Conservation (phyloP, 2,329 filamentous ascomycete genomes). For the Fusarium siculi region DNA sequence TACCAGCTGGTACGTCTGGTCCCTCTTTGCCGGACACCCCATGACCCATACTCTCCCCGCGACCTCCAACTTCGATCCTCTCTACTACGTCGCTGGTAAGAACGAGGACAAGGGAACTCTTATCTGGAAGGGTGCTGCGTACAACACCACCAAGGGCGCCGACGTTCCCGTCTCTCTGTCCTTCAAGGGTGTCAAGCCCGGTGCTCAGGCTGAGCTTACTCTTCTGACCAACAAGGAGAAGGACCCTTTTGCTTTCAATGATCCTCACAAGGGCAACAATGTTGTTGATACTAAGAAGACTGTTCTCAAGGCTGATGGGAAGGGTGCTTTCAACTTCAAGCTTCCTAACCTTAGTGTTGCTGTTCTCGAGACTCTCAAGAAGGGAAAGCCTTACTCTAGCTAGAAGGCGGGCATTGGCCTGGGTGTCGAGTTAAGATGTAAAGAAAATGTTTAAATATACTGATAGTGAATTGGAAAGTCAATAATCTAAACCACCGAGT, state of each 20-base stretch:
- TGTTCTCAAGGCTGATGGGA: conserved; percentile 53
- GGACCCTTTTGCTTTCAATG: conserved; percentile 57
- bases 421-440: rapidly evolving
- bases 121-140: conserved; percentile 64
- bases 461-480: background rate
- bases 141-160: conserved; percentile 60
- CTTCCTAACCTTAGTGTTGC: conserved; percentile 67
- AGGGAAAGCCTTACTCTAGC: conserved; percentile 7
- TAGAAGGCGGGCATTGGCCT: background rate
- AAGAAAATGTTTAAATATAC: background rate
- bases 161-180: conserved; percentile 57
- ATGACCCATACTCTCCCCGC: conserved; percentile 60
- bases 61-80: conserved; percentile 54
- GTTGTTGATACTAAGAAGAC: conserved; percentile 58
- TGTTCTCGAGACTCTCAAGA: conserved; percentile 59
- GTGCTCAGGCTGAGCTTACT: conserved; percentile 55
- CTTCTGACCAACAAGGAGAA: conserved; percentile 55
- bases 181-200: conserved; percentile 57
- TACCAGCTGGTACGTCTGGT: conserved; percentile 62
- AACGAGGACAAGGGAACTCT: conserved; percentile 54
- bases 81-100: conserved; percentile 62
- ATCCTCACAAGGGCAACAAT: conserved; percentile 57
- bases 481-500: rapidly evolving
- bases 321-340: conserved; percentile 62
- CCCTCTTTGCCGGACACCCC: conserved; percentile 58